Evolutionary conservation across 257 asterid species (phyloP), one percentile per base, ranked within the genome.

Genomic region (Rubia yunnanensis): DNA sequence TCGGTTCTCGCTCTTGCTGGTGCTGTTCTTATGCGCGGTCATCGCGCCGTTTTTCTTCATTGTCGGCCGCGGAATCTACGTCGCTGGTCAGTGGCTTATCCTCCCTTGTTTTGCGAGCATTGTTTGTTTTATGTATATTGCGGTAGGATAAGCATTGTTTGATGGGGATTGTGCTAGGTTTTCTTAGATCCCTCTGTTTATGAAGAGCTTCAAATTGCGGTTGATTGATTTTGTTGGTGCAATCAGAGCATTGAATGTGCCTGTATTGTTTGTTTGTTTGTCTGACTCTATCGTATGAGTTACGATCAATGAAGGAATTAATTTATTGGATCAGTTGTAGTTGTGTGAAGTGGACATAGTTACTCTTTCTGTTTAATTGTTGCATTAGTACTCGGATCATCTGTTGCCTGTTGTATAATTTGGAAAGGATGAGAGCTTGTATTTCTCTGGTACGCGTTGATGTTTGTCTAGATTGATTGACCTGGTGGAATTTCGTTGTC

Each of bases 81-180:
- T 81, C 26, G 22, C 75, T n/a, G 96, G 96, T 89, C 28, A 66
- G 88, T 76, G n/a, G 24, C 7, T 52, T 14, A 32, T 32, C 10
- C 3, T 10, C 17, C 18, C 17, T 39, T 39, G 4, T 7, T 44
- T 15, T 44, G 22, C 52, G n/a, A n/a, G n/a, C n/a, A n/a, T n/a
- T n/a, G n/a, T 10, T 27, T 56, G 9, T 24, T 27, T 56, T 1
- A 23, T 4, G 34, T 10, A 24, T 56, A 24, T 56, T 56, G n/a
- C 32, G 8, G 1, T n/a, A 60, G 4, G 30, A 31, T 20, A 10
- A 44, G 52, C 52, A 44, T 44, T 44, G n/a, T 10, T 27, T 44
- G 9, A 2, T 18, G 6, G 17, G 9, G 1, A 36, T 59, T 31
- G 26, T 17, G 14, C 10, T 31, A 8, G 22, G 27, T 59, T 30